Evolutionary conservation across 768 basidiomycete genomes (phyloP), one percentile per base, ranked within the genome.

Genomic region (Amanita molliuscula): DNA sequence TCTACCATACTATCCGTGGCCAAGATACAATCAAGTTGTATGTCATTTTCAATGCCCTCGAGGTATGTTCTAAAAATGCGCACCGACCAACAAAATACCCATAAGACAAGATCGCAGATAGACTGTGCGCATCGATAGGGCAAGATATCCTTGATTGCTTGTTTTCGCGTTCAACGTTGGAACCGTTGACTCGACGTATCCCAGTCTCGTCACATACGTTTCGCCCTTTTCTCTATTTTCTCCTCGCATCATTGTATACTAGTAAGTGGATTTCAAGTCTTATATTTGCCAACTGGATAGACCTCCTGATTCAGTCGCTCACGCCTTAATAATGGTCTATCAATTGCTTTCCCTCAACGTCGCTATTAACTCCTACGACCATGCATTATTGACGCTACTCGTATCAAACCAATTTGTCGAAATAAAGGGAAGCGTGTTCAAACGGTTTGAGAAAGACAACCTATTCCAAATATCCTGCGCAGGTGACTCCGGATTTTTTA

Each of bases 381-480:
- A 98, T 58, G 85, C 95, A 2, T 79, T 99, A 6, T 74, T 99
- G 35, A 96, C 94, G 0, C 76, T 99, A 0, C 76, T 99, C 6
- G 82, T 99, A 40, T 96, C 92, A 40, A 99, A 98, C 61, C 96
- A 99, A 64, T 98, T 99, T 59, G 95, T 98, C 29, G 96, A 99
- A 67, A 98, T 98, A 66, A 99, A 99, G 67, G 94, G 95, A 29
- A 92, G 89, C 62, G 96, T 99, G 1, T 99, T 99, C 80, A 99
- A 98, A 68, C 97, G 87, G 62, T 98, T 99, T 59, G 96, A 98
- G 63, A 99, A 97, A 63, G 96, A 99, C 60, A 97, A 88, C 61
- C 76, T 99, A 7, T 97, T 99, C 63, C 96, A 99, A 65, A 94
- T 99, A 52, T 94, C 93, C 42, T 99, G 96, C 58, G 96, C 96